phyloP scores from a whole-genome alignment of 2,329 filamentous ascomycete species.

The Neopestalotiopsis sp. region DNA sequence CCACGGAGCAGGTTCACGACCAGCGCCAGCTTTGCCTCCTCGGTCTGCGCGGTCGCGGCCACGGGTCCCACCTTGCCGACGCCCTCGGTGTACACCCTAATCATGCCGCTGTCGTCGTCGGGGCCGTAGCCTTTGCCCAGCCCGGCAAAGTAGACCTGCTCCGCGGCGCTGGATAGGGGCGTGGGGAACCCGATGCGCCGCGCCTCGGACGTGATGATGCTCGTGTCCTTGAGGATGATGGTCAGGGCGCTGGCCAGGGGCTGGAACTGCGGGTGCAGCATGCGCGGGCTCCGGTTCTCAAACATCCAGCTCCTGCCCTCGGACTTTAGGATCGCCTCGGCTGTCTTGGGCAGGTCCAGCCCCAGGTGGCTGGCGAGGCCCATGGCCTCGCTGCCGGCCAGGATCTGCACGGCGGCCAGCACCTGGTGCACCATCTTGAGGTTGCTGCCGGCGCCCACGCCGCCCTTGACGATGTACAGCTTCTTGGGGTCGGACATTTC shows the following conservation, averaged over 20 bases:
- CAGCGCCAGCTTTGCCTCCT: slow-evolving; percentile 43
- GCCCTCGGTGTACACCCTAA: slow-evolving; percentile 49
- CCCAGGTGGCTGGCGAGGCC: slow-evolving; percentile 63
- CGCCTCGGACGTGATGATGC: slow-evolving; percentile 72
- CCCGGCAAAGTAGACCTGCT: slow-evolving; percentile 68
- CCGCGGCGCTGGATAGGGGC: slow-evolving; percentile 66
- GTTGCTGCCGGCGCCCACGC: slow-evolving; percentile 64
- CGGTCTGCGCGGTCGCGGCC: slow-evolving; percentile 32
- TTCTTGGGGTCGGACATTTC: slow-evolving; percentile 67
- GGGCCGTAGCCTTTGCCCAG: slow-evolving; percentile 60
- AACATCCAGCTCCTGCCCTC: slow-evolving; percentile 67
- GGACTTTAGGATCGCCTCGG: slow-evolving; percentile 49
- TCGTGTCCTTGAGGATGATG: slow-evolving; percentile 66
- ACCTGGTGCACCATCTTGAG: slow-evolving; percentile 71
- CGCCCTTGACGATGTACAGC: slow-evolving; percentile 66
- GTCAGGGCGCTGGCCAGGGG: slow-evolving; percentile 63
- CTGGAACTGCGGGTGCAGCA: slow-evolving; percentile 56
- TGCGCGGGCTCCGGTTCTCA: slow-evolving; percentile 62
- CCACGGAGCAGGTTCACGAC: slow-evolving; percentile 47
- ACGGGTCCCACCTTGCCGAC: slow-evolving; percentile 38
- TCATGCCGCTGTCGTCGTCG: slow-evolving; percentile 50
- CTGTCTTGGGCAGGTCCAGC: slow-evolving; percentile 50
- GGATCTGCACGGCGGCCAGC: slow-evolving; percentile 67
- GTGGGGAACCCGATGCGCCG: slow-evolving; percentile 62
- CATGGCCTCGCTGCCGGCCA: slow-evolving; percentile 64